phyloP scores from a whole-genome alignment of 768 basidiomycete species.

The Lactarius evosmus region DNA sequence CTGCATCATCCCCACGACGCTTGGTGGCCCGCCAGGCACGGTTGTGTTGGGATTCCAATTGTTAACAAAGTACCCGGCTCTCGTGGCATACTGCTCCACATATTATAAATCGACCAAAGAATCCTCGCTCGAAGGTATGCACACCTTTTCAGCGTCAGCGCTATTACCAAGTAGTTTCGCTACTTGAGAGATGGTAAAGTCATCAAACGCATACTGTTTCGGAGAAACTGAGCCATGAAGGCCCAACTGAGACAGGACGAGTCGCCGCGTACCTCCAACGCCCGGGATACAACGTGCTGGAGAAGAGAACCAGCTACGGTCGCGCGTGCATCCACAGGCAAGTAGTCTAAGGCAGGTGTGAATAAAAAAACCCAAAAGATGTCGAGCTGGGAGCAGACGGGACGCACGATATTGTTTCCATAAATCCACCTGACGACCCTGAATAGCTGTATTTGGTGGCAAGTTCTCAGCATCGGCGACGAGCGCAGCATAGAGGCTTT shows the following conservation, averaged over 20 bases:
- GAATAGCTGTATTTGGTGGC: slow-evolving; percentile 59
- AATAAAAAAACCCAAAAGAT: slow-evolving; percentile 24
- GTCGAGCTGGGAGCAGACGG: background rate
- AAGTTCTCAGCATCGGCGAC: slow-evolving; percentile 57
- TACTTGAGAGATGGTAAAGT: slow-evolving; percentile 64
- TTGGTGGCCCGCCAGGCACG: slow-evolving; percentile 44
- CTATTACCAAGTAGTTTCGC: slow-evolving; percentile 51
- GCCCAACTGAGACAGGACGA: background rate
- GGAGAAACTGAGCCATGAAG: background rate
- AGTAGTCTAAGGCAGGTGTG: slow-evolving; percentile 32
- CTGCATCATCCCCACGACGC: slow-evolving; percentile 60
- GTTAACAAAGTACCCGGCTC: slow-evolving; percentile 55
- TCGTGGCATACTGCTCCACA: slow-evolving; percentile 45
- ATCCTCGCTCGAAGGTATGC: background rate
- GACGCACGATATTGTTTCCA: slow-evolving; percentile 53
- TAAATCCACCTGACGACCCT: slow-evolving; percentile 53
- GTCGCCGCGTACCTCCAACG: slow-evolving; percentile 47
- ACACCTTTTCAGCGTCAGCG: slow-evolving; percentile 50
- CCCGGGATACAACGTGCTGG: slow-evolving; percentile 52
- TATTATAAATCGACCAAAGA: background rate
- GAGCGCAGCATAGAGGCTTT: slow-evolving; percentile 53
- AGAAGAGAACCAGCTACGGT: slow-evolving; percentile 55
- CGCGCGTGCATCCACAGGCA: slow-evolving; percentile 35
- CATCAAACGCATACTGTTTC: slow-evolving; percentile 56
- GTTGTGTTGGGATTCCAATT: slow-evolving; percentile 57